Evolutionary conservation across 805 yeast species (phyloP), one percentile per base, ranked within the genome.

Genomic region (Schwanniomyces pseudopolymorphus): DNA sequence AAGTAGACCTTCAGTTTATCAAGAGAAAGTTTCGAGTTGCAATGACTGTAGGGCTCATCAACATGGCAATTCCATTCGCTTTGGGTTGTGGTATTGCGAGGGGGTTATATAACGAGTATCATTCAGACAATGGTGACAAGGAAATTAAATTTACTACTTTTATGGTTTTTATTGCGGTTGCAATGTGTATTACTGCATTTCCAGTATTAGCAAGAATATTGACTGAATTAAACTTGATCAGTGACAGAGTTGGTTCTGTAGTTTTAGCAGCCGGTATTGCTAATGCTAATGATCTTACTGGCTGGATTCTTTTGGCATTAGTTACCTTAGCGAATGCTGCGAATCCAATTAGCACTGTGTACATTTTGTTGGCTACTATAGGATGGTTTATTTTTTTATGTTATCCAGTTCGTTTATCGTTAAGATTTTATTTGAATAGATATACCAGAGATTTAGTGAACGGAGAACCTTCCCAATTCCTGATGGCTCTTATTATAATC

Each of bases 231-330:
- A 76, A 87, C 52, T 70, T 87, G 49, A 76, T 85, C 38, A 82
- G 81, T 42, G 90, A 84, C 57, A 72, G 88, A 52, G 91, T 87
- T 17, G 90, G 89, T 6, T 69, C 74, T 20, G 66, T 75, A 40
- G 94, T 86, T n/a, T 67, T 87, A 28, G 87, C 92, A 3, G 94
- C 95, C 3, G 96, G 95, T 43, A 85, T 87, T 46, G 77, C 83
- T 36, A 87, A 87, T 46, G 77, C 83, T 36, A 87, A 87, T 59
- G 96, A 87, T 59, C 77, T 87, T 55, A 60, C 85, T 14, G 96
- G 95, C 4, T 87, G 96, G 96, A 79, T 87, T 46, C 68, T 87
- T 46, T 73, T 87, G 50, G 95, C 95, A 0, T 69, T 87, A 47
- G 79, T 84, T 40, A 86, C 91, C 16, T 73, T 87, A 51, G 91